Evolutionary conservation across 75 land plant genomes (phyloP).

Genomic region (Ceratopteris richardii): DNA sequence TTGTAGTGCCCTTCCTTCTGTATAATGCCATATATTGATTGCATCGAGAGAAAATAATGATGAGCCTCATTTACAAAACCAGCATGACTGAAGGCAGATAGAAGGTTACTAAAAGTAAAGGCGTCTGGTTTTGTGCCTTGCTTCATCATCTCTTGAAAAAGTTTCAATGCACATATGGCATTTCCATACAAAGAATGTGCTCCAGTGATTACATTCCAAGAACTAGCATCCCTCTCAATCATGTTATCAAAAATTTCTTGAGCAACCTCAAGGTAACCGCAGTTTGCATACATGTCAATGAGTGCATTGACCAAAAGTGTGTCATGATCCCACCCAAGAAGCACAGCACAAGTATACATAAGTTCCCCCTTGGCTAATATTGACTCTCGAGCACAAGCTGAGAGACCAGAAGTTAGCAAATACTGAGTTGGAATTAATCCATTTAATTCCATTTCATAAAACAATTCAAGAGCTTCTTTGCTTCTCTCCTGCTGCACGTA

Average conservation of each 20-base stretch:
- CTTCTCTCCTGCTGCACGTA: neutral
- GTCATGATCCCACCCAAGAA: constrained; percentile 8
- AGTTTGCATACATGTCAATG: constrained; percentile 38
- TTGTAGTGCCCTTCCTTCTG: constrained; percentile 27
- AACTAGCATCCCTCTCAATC: constrained; percentile 31
- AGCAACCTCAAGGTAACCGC: constrained; percentile 51
- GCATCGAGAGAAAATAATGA: constrained; percentile 24
- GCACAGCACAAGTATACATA: constrained; percentile 1
- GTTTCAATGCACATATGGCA: constrained; percentile 28
- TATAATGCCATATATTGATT: constrained; percentile 6
- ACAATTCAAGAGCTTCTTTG: constrained; percentile 7
- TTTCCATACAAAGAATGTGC: constrained; percentile 62
- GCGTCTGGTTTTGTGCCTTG: constrained; percentile 29
- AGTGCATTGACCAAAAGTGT: constrained; percentile 4
- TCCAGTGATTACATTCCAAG: constrained; percentile 65
- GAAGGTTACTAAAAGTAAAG: constrained; percentile 60
- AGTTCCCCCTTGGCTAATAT: constrained; percentile 18
- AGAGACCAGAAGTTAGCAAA: constrained; percentile 45
- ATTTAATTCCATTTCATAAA: constrained; percentile 5
- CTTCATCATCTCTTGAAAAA: constrained; percentile 42
- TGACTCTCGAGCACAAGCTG: constrained; percentile 50
- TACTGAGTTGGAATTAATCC: constrained; percentile 26
- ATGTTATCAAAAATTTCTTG: constrained; percentile 41
- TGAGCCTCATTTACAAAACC: constrained; percentile 22
- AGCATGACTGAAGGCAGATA: constrained; percentile 38